Conservation (phyloP, 148 eudicot genomes). For the Euryodendron excelsum region DNA sequence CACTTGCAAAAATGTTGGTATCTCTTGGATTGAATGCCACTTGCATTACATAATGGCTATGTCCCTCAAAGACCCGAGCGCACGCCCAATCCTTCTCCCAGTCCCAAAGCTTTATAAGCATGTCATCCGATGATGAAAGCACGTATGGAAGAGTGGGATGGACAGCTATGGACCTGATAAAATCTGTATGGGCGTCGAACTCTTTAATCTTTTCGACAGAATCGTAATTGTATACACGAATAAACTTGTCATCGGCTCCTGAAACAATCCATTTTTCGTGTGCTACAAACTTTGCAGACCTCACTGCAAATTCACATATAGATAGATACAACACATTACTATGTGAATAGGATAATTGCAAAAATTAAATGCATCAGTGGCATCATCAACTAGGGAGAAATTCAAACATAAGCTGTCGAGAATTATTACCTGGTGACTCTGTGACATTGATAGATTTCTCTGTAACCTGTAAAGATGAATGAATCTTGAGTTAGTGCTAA, state of each 20-base stretch:
- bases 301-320: constrained; percentile 35
- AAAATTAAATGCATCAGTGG: not conserved
- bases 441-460: constrained; percentile 56
- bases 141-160: constrained; percentile 78
- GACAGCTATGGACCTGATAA: constrained; percentile 67
- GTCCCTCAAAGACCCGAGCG: constrained; percentile 73
- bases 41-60: constrained; percentile 89
- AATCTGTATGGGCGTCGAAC: constrained; percentile 75
- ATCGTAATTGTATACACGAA: constrained; percentile 58
- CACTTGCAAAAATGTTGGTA: constrained; percentile 69
- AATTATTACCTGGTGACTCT: constrained; percentile 48
- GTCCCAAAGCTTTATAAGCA: constrained; percentile 84
- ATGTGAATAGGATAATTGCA: not conserved
- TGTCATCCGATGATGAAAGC: constrained; percentile 75
- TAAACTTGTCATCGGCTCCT: constrained; percentile 58
- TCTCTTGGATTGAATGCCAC: constrained; percentile 76
- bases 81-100: constrained; percentile 90
- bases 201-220: constrained; percentile 62
- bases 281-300: constrained; percentile 61
- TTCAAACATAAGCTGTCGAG: not conserved
- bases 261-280: constrained; percentile 64
- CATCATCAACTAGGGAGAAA: not conserved
- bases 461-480: constrained; percentile 34
- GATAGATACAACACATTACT: too few species aligned
- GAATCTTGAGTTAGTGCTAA: not conserved